Base-by-base conservation (phyloP, 2,329 filamentous ascomycete species). In the Paraphoma chrysanthemicola region DNA sequence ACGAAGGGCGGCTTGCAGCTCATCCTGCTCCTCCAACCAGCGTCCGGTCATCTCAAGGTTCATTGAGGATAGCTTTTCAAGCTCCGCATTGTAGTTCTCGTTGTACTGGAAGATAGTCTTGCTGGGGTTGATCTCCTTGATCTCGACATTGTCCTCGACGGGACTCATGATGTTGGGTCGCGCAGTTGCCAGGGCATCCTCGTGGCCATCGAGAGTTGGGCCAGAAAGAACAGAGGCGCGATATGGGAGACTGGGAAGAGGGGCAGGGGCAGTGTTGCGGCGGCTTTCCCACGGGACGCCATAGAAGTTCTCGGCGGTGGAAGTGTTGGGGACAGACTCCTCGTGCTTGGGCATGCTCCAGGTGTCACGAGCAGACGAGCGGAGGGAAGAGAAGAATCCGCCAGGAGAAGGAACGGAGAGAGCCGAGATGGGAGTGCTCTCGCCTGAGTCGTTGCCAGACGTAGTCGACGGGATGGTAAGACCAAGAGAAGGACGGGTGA, bases 241-340 rank as follows among this genome's bases (percentile, higher is more conserved):
- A 45, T 68, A 52, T 11, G 63, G 60, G 17, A 64, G 51, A 38
- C 60, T 44, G 53, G 65, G 60, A 23, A 60, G 39, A 12, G 61
- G 59, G 18, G 59, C 57, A 10, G 60, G 62, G 29, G 66, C 63
- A 29, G 66, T 70, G 38, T 70, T 70, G 46, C 67, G 68, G 51
- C 67, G 64, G 49, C 48, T 81, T 74, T 67, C 62, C 89, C 93
- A 97, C 3, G 93, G 93, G 29, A 90, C 85, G 60, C 90, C 88
- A 79, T 98, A 98, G 70, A 97, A 98, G 60, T 90, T 87, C 73
- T 97, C 92, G 9, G 94, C 94, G n/a, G 90, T 93, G 30, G 92
- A 92, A 1, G 94, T 97, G 0, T 92, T 94, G 1, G 93, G 93
- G 0, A 87, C 87, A 3, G 74, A 73, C 10, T 78, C 76, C 12